A percentile compares a stretch with the other conserved stretches of the same genome.
phyloP scores from a whole-genome alignment of 75 land plant genomes.

The Chamaecyparis obtusa region DNA sequence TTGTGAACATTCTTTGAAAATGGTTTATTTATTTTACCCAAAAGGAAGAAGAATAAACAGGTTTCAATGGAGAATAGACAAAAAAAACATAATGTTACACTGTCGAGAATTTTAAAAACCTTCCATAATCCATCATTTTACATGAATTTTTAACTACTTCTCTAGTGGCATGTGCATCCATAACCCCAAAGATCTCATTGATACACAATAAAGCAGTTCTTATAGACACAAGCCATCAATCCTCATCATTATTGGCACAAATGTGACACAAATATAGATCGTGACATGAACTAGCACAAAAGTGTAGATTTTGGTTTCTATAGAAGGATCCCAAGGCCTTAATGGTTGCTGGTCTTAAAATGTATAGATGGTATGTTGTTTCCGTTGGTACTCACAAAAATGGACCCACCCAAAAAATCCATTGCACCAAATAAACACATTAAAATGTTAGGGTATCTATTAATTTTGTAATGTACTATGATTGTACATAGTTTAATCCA shows the following conservation, averaged over 20 bases:
- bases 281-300: not conserved
- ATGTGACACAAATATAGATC: not conserved
- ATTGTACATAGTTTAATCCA: too few species aligned
- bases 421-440: conserved; percentile 19
- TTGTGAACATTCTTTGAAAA: too few species aligned
- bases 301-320: conserved; percentile 17
- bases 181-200: too few species aligned
- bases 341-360: conserved; percentile 40
- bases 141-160: not conserved
- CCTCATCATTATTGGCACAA: not conserved
- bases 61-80: too few species aligned
- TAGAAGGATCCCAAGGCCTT: conserved; percentile 57
- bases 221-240: not conserved
- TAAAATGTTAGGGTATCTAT: not conserved
- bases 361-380: conserved; percentile 46
- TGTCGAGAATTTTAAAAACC: not conserved
- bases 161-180: too few species aligned
- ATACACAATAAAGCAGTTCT: too few species aligned
- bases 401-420: conserved; percentile 65
- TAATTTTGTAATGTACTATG: not conserved
- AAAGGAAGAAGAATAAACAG: too few species aligned
- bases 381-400: conserved; percentile 43
- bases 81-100: not conserved
- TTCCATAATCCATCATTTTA: not conserved
- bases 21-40: too few species aligned